Percentiles rank a stretch among this genome's conserved stretches.
Conservation (phyloP, 495 filamentous ascomycete species). For the Penicillium cinerascens region DNA sequence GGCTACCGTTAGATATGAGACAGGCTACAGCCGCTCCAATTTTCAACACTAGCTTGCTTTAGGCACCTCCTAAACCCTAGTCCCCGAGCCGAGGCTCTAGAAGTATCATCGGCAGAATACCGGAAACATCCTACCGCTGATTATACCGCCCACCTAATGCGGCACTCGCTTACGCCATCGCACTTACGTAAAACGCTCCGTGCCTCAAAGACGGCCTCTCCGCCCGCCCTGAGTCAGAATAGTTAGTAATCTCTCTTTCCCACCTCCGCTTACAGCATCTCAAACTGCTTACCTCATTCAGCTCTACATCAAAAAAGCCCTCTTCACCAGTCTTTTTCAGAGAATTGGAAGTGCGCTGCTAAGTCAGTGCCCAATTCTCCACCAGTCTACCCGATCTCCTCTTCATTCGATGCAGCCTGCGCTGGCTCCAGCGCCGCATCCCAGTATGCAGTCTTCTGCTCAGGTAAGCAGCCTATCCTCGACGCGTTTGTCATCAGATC, state of each 20-base stretch:
- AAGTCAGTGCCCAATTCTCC: conserved; percentile 3
- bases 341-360: conserved; percentile 7
- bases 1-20: too few species aligned
- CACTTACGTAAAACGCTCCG: conserved; percentile 3
- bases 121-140: not conserved
- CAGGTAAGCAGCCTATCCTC: conserved; percentile 49
- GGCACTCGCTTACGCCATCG: conserved; percentile 7
- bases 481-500: conserved; percentile 48
- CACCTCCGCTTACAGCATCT: conserved; percentile 27
- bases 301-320: conserved; percentile 12
- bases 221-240: conserved; percentile 13
- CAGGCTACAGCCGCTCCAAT: too few species aligned
- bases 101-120: not conserved
- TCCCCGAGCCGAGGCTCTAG: too few species aligned
- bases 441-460: conserved; percentile 52
- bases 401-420: conserved; percentile 49
- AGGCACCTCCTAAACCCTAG: too few species aligned
- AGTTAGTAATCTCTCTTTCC: conserved; percentile 20
- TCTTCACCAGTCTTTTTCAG: conserved; percentile 10
- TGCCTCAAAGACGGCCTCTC: conserved; percentile 5
- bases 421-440: conserved; percentile 56
- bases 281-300: conserved; percentile 45
- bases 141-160: conserved; percentile 10
- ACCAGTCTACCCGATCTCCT: not conserved
- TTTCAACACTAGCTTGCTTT: too few species aligned